These are phyloP conservation scores for Debaryomycetaceae sp. DNA, from an alignment of 1,139 yeast genomes.

Conservation along the genomic window DNA sequence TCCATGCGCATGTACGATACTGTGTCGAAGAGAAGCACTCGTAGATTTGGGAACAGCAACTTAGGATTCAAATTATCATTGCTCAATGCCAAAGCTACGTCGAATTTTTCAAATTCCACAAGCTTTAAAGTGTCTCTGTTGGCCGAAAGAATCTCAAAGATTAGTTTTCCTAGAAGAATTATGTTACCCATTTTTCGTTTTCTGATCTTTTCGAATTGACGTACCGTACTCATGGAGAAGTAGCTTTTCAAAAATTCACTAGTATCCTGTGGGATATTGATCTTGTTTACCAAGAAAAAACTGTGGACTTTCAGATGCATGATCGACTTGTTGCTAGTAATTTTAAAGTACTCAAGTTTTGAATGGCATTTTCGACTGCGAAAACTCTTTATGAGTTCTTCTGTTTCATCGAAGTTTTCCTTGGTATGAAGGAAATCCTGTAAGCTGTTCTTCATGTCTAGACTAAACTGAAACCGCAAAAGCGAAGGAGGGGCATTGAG, in stretches of 20 bases:
- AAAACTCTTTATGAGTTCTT: not conserved
- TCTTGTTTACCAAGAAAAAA: slow-evolving; percentile 4
- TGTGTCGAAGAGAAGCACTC: slow-evolving; percentile 18
- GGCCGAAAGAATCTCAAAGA: not conserved
- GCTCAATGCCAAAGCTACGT: slow-evolving; percentile 14
- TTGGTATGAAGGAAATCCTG: not conserved
- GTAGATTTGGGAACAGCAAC: slow-evolving; percentile 12
- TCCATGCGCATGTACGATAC: slow-evolving; percentile 11
- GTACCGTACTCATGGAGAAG: slow-evolving; percentile 3
- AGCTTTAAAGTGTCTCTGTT: slow-evolving; percentile 7
- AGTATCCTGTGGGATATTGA: not conserved
- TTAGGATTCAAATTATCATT: not conserved
- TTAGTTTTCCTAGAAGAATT: not conserved
- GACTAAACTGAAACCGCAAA: not conserved
- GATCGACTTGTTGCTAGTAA: slow-evolving; percentile 4
- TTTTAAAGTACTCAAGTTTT: slow-evolving; percentile 5
- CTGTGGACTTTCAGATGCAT: slow-evolving; percentile 9
- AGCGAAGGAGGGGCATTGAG: slow-evolving; percentile 1
- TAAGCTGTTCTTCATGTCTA: not conserved
- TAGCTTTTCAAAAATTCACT: slow-evolving; percentile 3
- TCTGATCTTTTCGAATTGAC: slow-evolving; percentile 6
- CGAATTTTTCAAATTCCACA: slow-evolving; percentile 16
- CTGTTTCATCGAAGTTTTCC: not conserved
- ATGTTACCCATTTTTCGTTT: slow-evolving; percentile 1
- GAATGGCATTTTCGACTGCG: not conserved